phyloP scores from a whole-genome alignment of 2,329 filamentous ascomycete species.

The Stromatinia cepivora region DNA sequence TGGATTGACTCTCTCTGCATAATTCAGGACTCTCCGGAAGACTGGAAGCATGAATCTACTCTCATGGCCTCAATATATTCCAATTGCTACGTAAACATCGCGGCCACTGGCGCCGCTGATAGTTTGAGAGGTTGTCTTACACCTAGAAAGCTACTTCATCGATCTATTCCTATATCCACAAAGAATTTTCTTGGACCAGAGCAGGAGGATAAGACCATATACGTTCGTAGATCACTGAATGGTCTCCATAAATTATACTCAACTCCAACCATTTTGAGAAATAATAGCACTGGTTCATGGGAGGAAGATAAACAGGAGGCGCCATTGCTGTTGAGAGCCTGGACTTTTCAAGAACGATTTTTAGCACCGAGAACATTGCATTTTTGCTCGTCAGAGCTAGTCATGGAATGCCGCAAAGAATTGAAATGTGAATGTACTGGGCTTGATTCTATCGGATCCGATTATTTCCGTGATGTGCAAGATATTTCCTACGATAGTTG shows the following conservation, averaged over 20 bases:
- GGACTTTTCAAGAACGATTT: constrained; percentile 9
- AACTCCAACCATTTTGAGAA: background rate
- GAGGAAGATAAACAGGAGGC: background rate
- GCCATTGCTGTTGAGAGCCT: background rate
- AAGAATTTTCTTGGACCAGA: background rate
- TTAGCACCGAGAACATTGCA: constrained; percentile 11
- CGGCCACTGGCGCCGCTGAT: background rate
- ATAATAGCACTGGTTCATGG: background rate
- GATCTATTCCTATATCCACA: background rate
- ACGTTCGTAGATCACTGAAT: constrained; percentile 3
- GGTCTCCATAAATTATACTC: background rate
- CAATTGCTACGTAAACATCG: background rate
- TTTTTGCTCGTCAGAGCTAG: background rate
- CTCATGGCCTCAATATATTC: background rate
- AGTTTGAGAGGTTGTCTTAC: background rate
- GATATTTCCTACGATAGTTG: background rate
- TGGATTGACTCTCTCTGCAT: constrained; percentile 2
- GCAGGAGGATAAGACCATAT: background rate
- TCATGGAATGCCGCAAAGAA: constrained; percentile 1
- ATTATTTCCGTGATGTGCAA: background rate
- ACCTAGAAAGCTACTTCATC: background rate
- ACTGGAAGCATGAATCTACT: background rate
- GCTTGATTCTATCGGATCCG: background rate
- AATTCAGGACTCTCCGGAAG: background rate
- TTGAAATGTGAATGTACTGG: constrained; percentile 10